Base-by-base conservation (phyloP, 2,329 filamentous ascomycete genomes). In the Trichophyton mentagrophytes region DNA sequence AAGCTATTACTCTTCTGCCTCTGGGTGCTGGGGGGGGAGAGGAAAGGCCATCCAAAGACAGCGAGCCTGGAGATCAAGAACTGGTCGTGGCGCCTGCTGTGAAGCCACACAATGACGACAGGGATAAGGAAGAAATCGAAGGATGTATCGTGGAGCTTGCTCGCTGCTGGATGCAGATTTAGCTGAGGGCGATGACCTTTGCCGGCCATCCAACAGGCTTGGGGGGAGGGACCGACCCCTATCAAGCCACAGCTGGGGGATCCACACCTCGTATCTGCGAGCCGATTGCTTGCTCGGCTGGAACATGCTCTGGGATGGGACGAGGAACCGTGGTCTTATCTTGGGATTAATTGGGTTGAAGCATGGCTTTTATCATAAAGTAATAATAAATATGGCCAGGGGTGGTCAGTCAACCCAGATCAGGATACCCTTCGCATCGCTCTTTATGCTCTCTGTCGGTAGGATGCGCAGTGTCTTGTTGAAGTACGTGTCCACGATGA, bases 401-500 rank as follows among this genome's bases (percentile, higher is more conserved):
- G 38, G 38, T 38, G 2, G 27, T 59, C 58, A 60, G 25, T 76
- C 75, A 60, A 77, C 72, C 74, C 74, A 77, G 13, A 78, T 67
- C 62, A 74, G 63, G 27, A 76, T 68, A 0, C 79, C 79, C 63
- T 79, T 81, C 70, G 82, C 82, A 62, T 83, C 81, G 63, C 68
- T 71, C 63, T 74, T 76, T 73, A 79, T 86, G 22, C 85, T 87
- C 69, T 86, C 88, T 0, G 88, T 92, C 1, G 89, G 85, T 62
- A 90, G 83, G 25, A 96, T 85, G 64, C 87, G 85, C 63, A 97
- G 73, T 47, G 88, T 85, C 79, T 96, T 96, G 71, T 95, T 90
- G 73, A 96, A 97, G 68, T 96, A 95, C 67, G 88, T 86, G 76
- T 96, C 92, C 63, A 89, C 81, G 44, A 96, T 89, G 64, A 87